Evolutionary conservation across 2,329 filamentous ascomycete species (phyloP), one percentile per base, ranked within the genome.

Genomic region (Phyllosticta citribraziliensis): DNA sequence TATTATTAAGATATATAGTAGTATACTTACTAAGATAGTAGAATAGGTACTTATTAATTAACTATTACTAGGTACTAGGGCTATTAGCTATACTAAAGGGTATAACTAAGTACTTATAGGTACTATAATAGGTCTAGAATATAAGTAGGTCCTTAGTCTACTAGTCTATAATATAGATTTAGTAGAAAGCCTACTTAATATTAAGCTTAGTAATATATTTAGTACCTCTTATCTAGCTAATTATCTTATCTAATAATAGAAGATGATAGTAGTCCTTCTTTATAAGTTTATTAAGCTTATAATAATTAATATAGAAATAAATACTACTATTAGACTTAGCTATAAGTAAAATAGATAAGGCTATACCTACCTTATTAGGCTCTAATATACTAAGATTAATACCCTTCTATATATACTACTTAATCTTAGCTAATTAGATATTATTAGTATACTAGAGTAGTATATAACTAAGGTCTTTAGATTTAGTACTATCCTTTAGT

Each of bases 1-100:
- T 63, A 60, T 66, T 62, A 57, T 65, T 52, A 63, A 65, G 30
- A 53, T 65, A 67, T 10, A 58, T 33, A 24, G 62, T 65, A 64
- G 53, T 60, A 50, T 64, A 61, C 19, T 62, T 62, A 60, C 65
- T 33, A 22, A 66, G 11, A 55, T 61, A 60, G 3, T 59, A 24
- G 17, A 14, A 55, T 59, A 66, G 52, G 8, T 58, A 52, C 25
- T 61, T 60, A 62, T 67, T 65, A 56, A 67, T 66, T 55, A 59
- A 58, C 10, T 22, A 5, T 51, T 64, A 65, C 25, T 64, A 66
- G n/a, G 60, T 60, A 5, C n/a, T 53, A 52, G 55, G 58, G 1
- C 40, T 59, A 52, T 67, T 67, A 19, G 22, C 60, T 55, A 67
- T 51, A 0, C 62, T 66, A 66, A 66, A 65, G 0, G 33, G 58